These are phyloP conservation scores for Crucihimalaya himalaica DNA, from an alignment of 345 rosid species.

Conservation along the genomic window DNA sequence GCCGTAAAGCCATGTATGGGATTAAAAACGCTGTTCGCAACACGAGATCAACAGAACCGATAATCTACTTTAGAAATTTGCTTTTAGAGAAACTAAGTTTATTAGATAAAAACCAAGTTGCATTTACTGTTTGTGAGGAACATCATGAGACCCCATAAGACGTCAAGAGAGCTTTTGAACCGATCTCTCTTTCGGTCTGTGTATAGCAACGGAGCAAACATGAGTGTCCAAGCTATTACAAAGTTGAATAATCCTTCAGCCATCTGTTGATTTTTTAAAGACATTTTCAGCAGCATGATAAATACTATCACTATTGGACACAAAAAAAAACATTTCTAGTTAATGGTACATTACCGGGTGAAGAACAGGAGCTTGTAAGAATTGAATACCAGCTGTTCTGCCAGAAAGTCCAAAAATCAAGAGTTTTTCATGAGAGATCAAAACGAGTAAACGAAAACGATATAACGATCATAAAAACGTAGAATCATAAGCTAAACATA, in stretches of 20 bases:
- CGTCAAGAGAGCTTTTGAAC: conserved; percentile 71
- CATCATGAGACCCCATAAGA: conserved; percentile 90
- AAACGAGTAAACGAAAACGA: not conserved
- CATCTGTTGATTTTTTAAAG: conserved; percentile 46
- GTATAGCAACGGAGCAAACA: conserved; percentile 94
- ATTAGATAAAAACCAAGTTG: not conserved
- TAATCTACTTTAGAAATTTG: not conserved
- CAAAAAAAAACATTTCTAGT: not conserved
- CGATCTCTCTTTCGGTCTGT: conserved; percentile 80
- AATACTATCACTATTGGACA: not conserved
- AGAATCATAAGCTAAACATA: conserved; percentile 31
- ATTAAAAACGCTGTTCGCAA: conserved; percentile 70
- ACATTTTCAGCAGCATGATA: conserved; percentile 1
- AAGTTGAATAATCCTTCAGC: conserved; percentile 96
- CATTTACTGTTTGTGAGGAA: conserved; percentile 83
- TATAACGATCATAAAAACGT: not conserved
- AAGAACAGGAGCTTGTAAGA: conserved; percentile 76
- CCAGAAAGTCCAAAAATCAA: conserved; percentile 45
- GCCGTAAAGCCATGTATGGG: conserved; percentile 92
- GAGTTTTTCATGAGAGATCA: conserved; percentile 24
- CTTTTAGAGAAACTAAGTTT: not conserved
- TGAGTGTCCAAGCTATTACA: conserved; percentile 92
- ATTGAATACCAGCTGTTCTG: conserved; percentile 73
- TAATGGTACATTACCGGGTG: conserved; percentile 66
- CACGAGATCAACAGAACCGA: conserved; percentile 13